Percentiles rank a stretch among this genome's conserved stretches.
Evolutionary conservation across 1,284 basidiomycete genomes (phyloP).

Genomic region (Irpex sp.): DNA sequence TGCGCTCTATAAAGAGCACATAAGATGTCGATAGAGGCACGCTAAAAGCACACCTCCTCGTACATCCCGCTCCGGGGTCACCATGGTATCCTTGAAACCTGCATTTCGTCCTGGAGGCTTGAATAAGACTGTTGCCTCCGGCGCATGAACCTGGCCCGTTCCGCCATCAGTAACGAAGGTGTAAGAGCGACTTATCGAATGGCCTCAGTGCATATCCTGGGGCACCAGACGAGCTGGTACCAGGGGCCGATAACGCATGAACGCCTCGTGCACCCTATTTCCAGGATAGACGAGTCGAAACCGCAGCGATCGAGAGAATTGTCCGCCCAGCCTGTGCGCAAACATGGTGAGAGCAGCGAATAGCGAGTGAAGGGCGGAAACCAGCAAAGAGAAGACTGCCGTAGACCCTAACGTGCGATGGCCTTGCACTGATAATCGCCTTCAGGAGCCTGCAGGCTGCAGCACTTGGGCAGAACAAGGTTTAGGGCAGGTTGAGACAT

Average conservation of each 20-base stretch:
- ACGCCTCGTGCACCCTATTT: neutral
- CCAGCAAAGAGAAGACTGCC: neutral
- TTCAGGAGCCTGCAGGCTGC: too few species aligned
- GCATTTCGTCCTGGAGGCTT: neutral
- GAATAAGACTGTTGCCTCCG: neutral
- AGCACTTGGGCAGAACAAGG: neutral
- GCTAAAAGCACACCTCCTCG: slow-evolving; percentile 16
- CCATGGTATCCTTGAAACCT: slow-evolving; percentile 1
- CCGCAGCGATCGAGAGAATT: neutral
- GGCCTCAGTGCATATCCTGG: neutral
- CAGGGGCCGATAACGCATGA: neutral
- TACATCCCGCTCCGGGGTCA: slow-evolving; percentile 18
- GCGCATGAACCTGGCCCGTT: neutral
- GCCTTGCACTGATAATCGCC: neutral
- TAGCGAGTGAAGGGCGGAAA: neutral
- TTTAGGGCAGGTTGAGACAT: neutral
- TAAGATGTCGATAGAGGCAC: slow-evolving; percentile 17
- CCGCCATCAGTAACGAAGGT: neutral
- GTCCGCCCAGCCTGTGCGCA: neutral
- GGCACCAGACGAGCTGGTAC: neutral
- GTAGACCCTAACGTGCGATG: neutral
- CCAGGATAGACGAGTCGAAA: neutral
- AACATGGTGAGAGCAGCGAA: neutral
- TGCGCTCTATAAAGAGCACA: slow-evolving; percentile 13
- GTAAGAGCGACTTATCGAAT: neutral